A percentile compares a stretch with the other conserved stretches of the same genome.
Conservation (phyloP, 2,329 filamentous ascomycete species). For the Furcasterigmium sp. region DNA sequence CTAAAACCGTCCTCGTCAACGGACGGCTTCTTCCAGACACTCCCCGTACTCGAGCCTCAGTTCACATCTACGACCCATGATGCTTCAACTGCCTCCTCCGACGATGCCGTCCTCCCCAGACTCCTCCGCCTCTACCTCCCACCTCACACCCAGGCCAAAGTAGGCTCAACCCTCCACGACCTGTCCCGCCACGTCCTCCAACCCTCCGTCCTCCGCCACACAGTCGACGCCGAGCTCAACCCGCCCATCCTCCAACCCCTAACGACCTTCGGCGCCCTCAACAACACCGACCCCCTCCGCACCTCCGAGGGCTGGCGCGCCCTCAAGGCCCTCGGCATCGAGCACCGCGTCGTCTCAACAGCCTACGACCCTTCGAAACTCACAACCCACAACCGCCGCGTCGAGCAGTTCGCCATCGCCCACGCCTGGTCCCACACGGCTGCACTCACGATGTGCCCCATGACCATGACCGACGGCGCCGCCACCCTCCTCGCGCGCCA, state of each 20-base stretch:
- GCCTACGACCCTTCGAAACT: slow-evolving; percentile 8
- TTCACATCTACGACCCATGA: not conserved
- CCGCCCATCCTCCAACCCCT: slow-evolving; percentile 9
- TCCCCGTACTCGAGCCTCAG: not conserved
- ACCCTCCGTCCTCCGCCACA: not conserved
- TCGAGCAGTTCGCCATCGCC: slow-evolving; percentile 9
- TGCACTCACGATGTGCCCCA: slow-evolving; percentile 42
- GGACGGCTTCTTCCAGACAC: not conserved
- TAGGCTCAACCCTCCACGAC: not conserved
- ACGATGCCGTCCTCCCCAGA: not conserved
- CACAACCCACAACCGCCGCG: slow-evolving; percentile 8
- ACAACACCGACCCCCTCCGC: slow-evolving; percentile 10
- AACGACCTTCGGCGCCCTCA: slow-evolving; percentile 10
- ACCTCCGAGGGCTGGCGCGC: slow-evolving; percentile 12
- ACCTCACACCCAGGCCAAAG: not conserved
- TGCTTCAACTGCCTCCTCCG: not conserved
- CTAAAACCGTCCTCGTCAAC: not conserved
- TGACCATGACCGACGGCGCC: slow-evolving; percentile 62
- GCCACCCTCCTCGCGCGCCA: slow-evolving; percentile 43
- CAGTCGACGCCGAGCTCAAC: slow-evolving; percentile 8
- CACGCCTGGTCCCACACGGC: slow-evolving; percentile 8
- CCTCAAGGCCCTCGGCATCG: slow-evolving; percentile 11
- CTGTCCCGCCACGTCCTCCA: not conserved
- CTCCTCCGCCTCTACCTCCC: not conserved
- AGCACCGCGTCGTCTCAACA: slow-evolving; percentile 9